Evolutionary conservation across 768 basidiomycete genomes (phyloP).

Genomic region (Mycena galericulata): DNA sequence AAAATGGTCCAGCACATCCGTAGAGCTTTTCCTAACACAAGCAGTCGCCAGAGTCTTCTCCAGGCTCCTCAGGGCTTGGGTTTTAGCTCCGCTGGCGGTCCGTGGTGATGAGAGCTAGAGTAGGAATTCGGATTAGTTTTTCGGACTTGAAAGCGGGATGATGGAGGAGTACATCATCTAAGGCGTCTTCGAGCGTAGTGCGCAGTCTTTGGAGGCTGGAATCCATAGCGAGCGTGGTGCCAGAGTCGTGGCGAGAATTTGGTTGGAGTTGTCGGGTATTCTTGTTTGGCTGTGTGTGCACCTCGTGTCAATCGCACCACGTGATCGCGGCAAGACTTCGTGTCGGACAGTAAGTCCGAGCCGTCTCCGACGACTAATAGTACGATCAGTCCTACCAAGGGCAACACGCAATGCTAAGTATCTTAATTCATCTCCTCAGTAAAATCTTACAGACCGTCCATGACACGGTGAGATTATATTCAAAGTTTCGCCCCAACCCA

Average conservation of each 20-base stretch:
- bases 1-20: slow-evolving; percentile 65
- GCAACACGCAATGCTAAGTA: too few species aligned
- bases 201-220: slow-evolving; percentile 52
- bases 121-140: neutral
- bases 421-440: too few species aligned
- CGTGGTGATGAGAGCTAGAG: slow-evolving; percentile 75
- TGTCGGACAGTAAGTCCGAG: too few species aligned
- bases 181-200: slow-evolving; percentile 64
- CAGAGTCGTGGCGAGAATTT: neutral
- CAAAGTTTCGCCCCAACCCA: slow-evolving; percentile 58
- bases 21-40: slow-evolving; percentile 56
- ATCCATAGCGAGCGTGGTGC: slow-evolving; percentile 34
- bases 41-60: slow-evolving; percentile 67
- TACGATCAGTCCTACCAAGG: too few species aligned
- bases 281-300: neutral
- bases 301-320: neutral
- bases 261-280: neutral
- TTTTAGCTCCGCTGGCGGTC: slow-evolving; percentile 62
- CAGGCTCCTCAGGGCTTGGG: slow-evolving; percentile 65
- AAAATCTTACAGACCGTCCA: too few species aligned
- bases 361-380: too few species aligned
- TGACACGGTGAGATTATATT: neutral
- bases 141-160: neutral
- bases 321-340: slow-evolving; percentile 20
- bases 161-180: slow-evolving; percentile 70